Evolutionary conservation across 345 rosid genomes (phyloP), one percentile per base, ranked within the genome.

Genomic region (Ceriops zippeliana): DNA sequence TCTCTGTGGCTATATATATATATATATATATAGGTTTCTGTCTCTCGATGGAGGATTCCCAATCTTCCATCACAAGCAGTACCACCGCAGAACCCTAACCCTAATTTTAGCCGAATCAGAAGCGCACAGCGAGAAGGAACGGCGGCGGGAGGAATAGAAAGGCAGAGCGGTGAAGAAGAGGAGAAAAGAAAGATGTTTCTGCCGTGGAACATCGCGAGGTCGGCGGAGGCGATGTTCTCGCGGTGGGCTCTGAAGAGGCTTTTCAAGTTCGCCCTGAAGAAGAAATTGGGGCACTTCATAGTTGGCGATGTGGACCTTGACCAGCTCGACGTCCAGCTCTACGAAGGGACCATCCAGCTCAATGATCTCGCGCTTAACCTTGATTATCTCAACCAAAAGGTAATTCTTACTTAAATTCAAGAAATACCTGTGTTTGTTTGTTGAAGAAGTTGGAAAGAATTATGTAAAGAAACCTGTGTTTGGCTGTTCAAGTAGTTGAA

Each of bases 281-380:
- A 95, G 90, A 95, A 91, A 65, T 61, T 95, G 62, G 99, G 99
- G 42, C 75, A 86, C 73, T 83, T 95, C 31, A 80, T 95, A 24
- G 76, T 87, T 32, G 99, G 96, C 1, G 99, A 95, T 75, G 90
- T 95, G 63, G 96, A 91, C 79, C 86, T 90, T 68, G 90, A 87
- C 61, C 97, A 95, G 78, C 99, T 95, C 24, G 97, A 91, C 73
- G 87, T 93, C 64, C 98, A 91, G 87, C 97, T 95, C 51, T 34
- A 81, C 0, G 78, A 91, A 30, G 99, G 99, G 42, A 82, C 86
- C 2, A 79, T 91, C 71, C 93, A 86, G 79, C 96, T 95, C 70
- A 69, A 34, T 69, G 99, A 93, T 68, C 85, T 93, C 32, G 98
- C 96, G 10, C 86, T 93, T 64, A 87, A 93, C 76, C 95, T 88